Base-by-base conservation (phyloP, 139 green algal genomes). In the Coelastrella sp. region DNA sequence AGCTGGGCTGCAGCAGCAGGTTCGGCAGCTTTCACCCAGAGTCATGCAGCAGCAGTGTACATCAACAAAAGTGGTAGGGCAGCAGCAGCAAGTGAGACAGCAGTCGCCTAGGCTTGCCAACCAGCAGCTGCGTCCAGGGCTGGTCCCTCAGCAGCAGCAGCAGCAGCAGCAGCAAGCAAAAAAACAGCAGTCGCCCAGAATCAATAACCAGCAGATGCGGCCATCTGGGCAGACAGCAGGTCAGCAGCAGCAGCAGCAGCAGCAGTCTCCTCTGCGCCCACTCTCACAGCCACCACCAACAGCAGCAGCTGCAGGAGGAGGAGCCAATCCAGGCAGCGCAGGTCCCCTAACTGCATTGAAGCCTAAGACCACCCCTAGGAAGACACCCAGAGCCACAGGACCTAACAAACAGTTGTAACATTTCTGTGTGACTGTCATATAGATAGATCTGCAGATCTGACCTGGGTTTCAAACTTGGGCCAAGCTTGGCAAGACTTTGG, bases 341-440 rank as follows among this genome's bases (percentile, higher is more conserved):
- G 78, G 78, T 25, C 78, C 78, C 10, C 82, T 87, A 7, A 87
- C 82, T 6, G 82, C 82, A n/a, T 35, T 74, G 60, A 87, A 87
- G 63, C 82, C 82, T 7, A 80, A 24, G 19, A 76, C 8, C 7
- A 76, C 68, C n/a, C 68, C 68, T 7, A 76, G 68, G 7, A 76
- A 76, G 63, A 49, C 35, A 49, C 35, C 35, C 35, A 49, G 35
- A 49, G 35, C 35, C 35, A 49, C 35, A 49, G 35, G 35, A 49
- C 35, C 35, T 49, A 49, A 49, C 35, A 49, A 49, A 49, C 35
- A 49, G 35, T 3, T 49, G 35, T 49, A 49, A 49, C 35, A 1
- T 49, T 49, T 49, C 3, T 49, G 35, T 49, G 35, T 49, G 35
- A 49, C 35, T 49, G 35, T 49, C 35, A 49, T n/a, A n/a, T n/a